Percentiles rank a stretch among this genome's conserved stretches.
These are phyloP conservation scores for Calocybe gangraenosa DNA, from an alignment of 768 basidiomycete species.

Conservation along the genomic window DNA sequence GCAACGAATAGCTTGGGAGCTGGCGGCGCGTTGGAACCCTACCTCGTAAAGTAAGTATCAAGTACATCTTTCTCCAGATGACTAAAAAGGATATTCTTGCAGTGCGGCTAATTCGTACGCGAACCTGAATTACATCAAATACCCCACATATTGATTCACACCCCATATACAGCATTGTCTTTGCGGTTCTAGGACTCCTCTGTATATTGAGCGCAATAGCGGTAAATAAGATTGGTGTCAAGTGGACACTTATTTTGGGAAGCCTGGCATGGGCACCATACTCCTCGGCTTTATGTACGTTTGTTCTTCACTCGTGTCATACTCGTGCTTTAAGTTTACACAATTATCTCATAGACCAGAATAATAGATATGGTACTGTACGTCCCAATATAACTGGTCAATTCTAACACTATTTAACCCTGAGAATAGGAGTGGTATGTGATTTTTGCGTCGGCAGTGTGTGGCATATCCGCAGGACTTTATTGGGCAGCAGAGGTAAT, in stretches of 20 bases:
- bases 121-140: background rate
- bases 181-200: slow-evolving; percentile 15
- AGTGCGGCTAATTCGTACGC: slow-evolving; percentile 9
- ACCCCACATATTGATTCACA: background rate
- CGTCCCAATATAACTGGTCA: background rate
- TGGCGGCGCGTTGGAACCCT: slow-evolving; percentile 15
- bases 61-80: background rate
- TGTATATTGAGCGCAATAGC: slow-evolving; percentile 14
- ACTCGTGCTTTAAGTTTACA: background rate
- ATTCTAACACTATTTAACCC: background rate
- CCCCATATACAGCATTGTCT: slow-evolving; percentile 10
- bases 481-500: slow-evolving; percentile 18
- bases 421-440: slow-evolving; percentile 16
- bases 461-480: slow-evolving; percentile 15
- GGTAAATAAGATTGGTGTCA: slow-evolving; percentile 16
- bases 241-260: slow-evolving; percentile 13
- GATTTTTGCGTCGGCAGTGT: slow-evolving; percentile 10
- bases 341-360: slow-evolving; percentile 12
- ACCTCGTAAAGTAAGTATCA: slow-evolving; percentile 14
- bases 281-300: slow-evolving; percentile 14
- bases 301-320: background rate
- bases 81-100: background rate
- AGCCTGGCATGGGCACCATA: slow-evolving; percentile 14
- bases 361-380: slow-evolving; percentile 18
- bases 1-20: slow-evolving; percentile 16